Percentiles rank a stretch among this genome's conserved stretches.
Conservation (phyloP, 805 yeast species). For the Cyberlindnera samutprakarnensis region DNA sequence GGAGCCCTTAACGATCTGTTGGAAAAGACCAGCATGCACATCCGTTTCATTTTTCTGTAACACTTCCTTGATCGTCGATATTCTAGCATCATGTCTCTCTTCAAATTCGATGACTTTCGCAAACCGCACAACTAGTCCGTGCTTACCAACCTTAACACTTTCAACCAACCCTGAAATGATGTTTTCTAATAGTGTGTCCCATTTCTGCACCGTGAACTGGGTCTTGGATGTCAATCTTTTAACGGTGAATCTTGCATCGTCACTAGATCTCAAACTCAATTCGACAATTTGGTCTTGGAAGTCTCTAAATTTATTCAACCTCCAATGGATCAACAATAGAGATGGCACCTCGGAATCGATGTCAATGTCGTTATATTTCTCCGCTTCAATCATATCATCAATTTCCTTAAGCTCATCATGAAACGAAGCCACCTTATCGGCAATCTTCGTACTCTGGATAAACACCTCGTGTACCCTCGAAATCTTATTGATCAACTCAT, state of each 20-base stretch:
- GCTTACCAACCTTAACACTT: constrained; percentile 60
- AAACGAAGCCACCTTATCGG: constrained; percentile 53
- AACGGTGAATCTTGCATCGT: constrained; percentile 66
- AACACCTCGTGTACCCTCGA: constrained; percentile 67
- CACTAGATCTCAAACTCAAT: constrained; percentile 45
- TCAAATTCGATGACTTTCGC: constrained; percentile 78
- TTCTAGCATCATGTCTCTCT: constrained; percentile 66
- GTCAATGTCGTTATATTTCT: constrained; percentile 28
- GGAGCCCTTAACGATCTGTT: constrained; percentile 34
- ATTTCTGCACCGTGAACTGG: constrained; percentile 41
- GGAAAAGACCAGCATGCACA: constrained; percentile 21
- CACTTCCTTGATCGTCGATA: constrained; percentile 27
- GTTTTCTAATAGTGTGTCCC: constrained; percentile 56
- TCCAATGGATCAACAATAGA: constrained; percentile 61
- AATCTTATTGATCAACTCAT: constrained; percentile 60
- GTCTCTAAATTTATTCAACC: constrained; percentile 64
- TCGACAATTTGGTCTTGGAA: constrained; percentile 64
- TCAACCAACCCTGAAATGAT: constrained; percentile 69
- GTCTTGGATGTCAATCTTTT: constrained; percentile 39
- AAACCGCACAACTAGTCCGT: constrained; percentile 58
- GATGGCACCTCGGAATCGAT: constrained; percentile 43
- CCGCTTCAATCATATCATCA: constrained; percentile 43
- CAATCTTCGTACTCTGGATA: constrained; percentile 57
- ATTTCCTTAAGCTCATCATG: constrained; percentile 42
- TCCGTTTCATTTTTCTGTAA: constrained; percentile 22